Conservation (phyloP, 1,139 yeast genomes). For the Geotrichum candidum region DNA sequence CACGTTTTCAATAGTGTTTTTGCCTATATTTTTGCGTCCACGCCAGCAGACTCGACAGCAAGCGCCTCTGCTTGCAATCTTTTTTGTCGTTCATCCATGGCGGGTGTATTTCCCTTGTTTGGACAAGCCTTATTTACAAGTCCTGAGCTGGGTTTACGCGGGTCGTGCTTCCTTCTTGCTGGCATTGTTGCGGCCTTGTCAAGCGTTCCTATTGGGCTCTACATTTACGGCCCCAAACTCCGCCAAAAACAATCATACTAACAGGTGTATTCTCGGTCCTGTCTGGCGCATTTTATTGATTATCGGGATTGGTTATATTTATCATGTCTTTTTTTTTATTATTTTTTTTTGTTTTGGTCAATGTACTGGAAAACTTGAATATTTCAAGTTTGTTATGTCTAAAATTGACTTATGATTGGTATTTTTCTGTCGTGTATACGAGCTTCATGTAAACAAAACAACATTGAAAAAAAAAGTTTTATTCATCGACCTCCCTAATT, state of each 20-base stretch:
- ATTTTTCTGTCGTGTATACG: too few relatives aligned
- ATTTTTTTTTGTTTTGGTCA: too few relatives aligned
- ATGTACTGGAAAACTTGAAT: too few relatives aligned
- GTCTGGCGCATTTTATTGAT: not conserved
- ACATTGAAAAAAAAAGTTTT: too few relatives aligned
- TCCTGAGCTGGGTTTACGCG: conserved; percentile 43
- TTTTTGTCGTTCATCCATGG: conserved; percentile 51
- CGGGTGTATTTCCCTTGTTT: conserved; percentile 62
- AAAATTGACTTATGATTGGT: too few relatives aligned
- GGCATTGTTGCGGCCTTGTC: conserved; percentile 44
- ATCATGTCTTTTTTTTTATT: too few relatives aligned
- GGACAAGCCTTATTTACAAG: conserved; percentile 44
- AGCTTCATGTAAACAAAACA: too few relatives aligned
- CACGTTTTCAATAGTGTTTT: conserved; percentile 43
- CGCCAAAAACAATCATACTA: conserved; percentile 28
- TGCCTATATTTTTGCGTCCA: conserved; percentile 50
- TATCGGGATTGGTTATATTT: too few relatives aligned
- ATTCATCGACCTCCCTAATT: too few relatives aligned
- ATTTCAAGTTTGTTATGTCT: too few relatives aligned
- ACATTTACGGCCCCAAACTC: conserved; percentile 43
- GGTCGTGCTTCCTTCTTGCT: conserved; percentile 46
- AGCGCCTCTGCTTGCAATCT: conserved; percentile 65
- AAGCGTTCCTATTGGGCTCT: conserved; percentile 50
- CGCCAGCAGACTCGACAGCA: conserved; percentile 47
- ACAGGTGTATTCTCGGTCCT: too few relatives aligned